Evolutionary conservation across 805 yeast genomes (phyloP).

Genomic region (Candida germanica): DNA sequence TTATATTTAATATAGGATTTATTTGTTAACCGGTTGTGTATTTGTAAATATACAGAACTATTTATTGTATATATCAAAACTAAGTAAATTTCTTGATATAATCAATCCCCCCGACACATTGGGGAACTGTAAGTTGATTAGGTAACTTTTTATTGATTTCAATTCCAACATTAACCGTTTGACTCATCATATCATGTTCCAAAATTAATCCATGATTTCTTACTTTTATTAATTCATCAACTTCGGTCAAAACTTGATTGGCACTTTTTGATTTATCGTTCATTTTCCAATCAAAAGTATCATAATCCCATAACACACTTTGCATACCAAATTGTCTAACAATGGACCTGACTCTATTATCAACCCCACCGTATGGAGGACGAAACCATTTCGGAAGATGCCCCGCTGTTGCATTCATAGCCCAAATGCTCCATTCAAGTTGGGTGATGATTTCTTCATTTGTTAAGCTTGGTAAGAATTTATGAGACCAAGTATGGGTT

Average conservation of each 20-base stretch:
- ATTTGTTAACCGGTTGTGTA: neutral
- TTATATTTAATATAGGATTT: neutral
- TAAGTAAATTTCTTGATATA: conserved; percentile 45
- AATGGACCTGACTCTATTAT: conserved; percentile 77
- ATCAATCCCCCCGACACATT: conserved; percentile 67
- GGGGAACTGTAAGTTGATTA: conserved; percentile 75
- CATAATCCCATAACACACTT: conserved; percentile 87
- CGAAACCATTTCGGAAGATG: conserved; percentile 91
- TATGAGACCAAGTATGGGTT: conserved; percentile 92
- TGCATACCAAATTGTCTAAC: conserved; percentile 83
- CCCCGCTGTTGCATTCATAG: conserved; percentile 90
- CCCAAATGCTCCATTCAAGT: conserved; percentile 95
- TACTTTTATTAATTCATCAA: conserved; percentile 46
- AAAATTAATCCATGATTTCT: conserved; percentile 61
- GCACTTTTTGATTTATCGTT: conserved; percentile 45
- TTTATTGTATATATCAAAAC: neutral
- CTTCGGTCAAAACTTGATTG: conserved; percentile 52
- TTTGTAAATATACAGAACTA: neutral
- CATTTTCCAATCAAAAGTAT: conserved; percentile 88
- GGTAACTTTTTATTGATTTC: conserved; percentile 50
- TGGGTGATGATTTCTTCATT: conserved; percentile 87
- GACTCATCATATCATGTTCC: conserved; percentile 76
- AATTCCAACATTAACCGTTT: conserved; percentile 68
- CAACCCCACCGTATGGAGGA: conserved; percentile 96
- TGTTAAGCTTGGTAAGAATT: conserved; percentile 69